Conservation (phyloP, 2,329 filamentous ascomycete genomes). For the Penicillium sp. region DNA sequence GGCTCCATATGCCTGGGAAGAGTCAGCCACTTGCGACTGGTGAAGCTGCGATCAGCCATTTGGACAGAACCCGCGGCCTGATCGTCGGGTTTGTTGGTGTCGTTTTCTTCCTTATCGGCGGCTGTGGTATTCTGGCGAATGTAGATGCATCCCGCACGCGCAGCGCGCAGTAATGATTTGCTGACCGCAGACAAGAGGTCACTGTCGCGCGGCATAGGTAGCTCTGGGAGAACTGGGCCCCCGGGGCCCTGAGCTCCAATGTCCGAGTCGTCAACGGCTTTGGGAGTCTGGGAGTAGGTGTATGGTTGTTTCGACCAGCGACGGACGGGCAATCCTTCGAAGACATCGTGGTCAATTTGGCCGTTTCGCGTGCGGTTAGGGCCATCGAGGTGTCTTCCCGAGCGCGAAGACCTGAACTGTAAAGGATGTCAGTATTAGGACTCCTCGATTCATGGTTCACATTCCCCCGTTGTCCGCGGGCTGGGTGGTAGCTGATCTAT, state of each 20-base stretch:
- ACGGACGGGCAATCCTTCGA: constrained; percentile 75
- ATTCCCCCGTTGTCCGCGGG: neutral
- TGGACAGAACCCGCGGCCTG: constrained; percentile 21
- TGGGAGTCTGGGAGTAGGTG: constrained; percentile 61
- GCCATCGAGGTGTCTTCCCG: constrained; percentile 53
- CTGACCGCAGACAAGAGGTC: constrained; percentile 72
- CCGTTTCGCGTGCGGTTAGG: constrained; percentile 39
- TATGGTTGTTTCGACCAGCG: constrained; percentile 78
- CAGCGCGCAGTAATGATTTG: constrained; percentile 75
- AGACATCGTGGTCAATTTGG: constrained; percentile 61
- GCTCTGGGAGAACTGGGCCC: constrained; percentile 56
- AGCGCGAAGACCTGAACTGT: constrained; percentile 55
- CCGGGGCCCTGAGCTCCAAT: constrained; percentile 25
- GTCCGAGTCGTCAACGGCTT: constrained; percentile 53
- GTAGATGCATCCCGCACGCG: constrained; percentile 69
- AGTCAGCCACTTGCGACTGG: constrained; percentile 55
- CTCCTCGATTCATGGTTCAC: neutral
- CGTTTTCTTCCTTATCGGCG: constrained; percentile 36
- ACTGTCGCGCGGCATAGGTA: constrained; percentile 84
- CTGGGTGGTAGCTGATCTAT: neutral
- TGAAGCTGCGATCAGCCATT: constrained; percentile 48
- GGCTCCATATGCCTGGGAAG: constrained; percentile 55
- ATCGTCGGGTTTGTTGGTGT: constrained; percentile 34
- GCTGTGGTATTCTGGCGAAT: constrained; percentile 59
- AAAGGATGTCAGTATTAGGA: constrained; percentile 12